Evolutionary conservation across 2,329 filamentous ascomycete species (phyloP).

Genomic region (Aspergillus thermomutatus): DNA sequence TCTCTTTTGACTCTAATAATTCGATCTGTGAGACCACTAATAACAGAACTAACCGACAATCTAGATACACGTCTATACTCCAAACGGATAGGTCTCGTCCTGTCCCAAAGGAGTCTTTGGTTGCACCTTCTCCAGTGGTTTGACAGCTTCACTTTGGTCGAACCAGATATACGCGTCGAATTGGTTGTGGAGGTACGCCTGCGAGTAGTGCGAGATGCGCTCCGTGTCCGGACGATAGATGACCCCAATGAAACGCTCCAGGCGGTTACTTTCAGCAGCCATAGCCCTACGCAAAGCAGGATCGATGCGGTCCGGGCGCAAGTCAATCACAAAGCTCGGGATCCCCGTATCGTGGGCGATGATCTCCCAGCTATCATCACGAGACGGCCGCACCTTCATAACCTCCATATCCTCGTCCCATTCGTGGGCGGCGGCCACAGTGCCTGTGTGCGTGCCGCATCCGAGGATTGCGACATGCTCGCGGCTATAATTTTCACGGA

Average conservation of each 20-base stretch:
- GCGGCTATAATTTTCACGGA: slow-evolving; percentile 43
- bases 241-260: slow-evolving; percentile 54
- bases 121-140: slow-evolving; percentile 46
- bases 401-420: slow-evolving; percentile 53
- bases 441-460: slow-evolving; percentile 50
- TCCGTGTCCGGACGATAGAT: slow-evolving; percentile 52
- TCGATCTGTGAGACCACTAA: no score
- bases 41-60: not conserved
- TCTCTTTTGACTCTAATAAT: not conserved
- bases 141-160: slow-evolving; percentile 45
- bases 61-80: slow-evolving; percentile 31
- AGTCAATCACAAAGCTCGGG: slow-evolving; percentile 46
- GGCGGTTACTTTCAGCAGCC: slow-evolving; percentile 28
- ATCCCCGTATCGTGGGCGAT: slow-evolving; percentile 48
- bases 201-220: slow-evolving; percentile 48
- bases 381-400: slow-evolving; percentile 47
- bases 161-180: slow-evolving; percentile 53
- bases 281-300: slow-evolving; percentile 36
- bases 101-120: slow-evolving; percentile 41
- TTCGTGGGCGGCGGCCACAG: slow-evolving; percentile 50
- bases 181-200: slow-evolving; percentile 46
- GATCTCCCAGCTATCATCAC: slow-evolving; percentile 49
- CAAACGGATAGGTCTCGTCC: slow-evolving; percentile 54
- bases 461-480: slow-evolving; percentile 45
- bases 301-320: slow-evolving; percentile 38